Conservation (phyloP, 192 early-diverging fungal species). For the Rhizoclosmatium globosum region DNA sequence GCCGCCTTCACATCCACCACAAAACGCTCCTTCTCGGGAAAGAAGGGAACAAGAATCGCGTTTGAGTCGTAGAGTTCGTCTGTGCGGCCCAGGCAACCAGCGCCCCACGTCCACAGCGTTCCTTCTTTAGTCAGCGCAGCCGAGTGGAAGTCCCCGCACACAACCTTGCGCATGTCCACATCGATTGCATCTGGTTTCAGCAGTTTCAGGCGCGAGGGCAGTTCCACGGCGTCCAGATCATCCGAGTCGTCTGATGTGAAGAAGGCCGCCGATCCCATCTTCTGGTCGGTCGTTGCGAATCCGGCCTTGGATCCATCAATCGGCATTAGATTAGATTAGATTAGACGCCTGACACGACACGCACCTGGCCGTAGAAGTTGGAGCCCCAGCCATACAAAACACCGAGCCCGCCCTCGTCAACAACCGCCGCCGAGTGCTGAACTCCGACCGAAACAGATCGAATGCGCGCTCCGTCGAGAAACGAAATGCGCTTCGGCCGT, state of each 20-base stretch:
- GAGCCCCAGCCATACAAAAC: conserved; percentile 48
- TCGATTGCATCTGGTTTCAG: neutral
- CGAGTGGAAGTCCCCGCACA: conserved; percentile 44
- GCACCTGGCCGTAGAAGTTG: conserved; percentile 54
- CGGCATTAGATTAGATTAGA: too few relatives aligned
- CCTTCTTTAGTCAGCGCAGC: conserved; percentile 34
- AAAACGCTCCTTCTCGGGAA: conserved; percentile 27
- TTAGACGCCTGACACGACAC: conserved; percentile 2
- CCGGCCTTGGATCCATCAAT: neutral
- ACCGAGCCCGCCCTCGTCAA: conserved; percentile 19
- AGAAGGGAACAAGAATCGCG: conserved; percentile 43
- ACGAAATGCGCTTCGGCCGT: neutral
- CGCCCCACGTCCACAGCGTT: conserved; percentile 44
- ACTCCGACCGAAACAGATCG: conserved; percentile 28
- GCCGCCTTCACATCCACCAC: conserved; percentile 24
- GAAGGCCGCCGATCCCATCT: conserved; percentile 21
- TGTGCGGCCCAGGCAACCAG: conserved; percentile 33
- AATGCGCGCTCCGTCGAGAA: neutral
- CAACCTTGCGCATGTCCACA: conserved; percentile 30
- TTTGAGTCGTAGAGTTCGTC: conserved; percentile 50
- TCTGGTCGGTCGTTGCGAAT: conserved; percentile 18
- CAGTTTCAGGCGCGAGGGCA: conserved; percentile 17
- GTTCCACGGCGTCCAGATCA: conserved; percentile 42
- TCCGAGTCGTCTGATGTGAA: conserved; percentile 36
- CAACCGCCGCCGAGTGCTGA: conserved; percentile 19